Base-by-base conservation (phyloP, 140 eudicot species). In the Cichorium intybus region DNA sequence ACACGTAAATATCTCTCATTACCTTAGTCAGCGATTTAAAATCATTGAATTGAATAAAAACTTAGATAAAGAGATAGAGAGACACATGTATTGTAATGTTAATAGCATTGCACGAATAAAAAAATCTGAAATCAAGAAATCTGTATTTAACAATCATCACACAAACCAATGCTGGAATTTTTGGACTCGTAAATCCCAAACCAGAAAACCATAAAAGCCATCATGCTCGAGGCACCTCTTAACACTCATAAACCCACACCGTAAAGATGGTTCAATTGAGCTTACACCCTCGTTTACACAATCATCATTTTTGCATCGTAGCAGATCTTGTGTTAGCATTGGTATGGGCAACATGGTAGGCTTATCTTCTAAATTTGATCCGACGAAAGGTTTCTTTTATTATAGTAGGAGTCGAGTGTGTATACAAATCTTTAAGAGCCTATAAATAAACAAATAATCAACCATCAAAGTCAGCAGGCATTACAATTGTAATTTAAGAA, bases 21-120 rank as follows among this genome's bases (percentile, higher is more conserved):
- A n/a, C n/a, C n/a, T n/a, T n/a, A n/a, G n/a, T n/a, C n/a, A n/a
- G n/a, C n/a, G n/a, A n/a, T n/a, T n/a, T n/a, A n/a, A n/a, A n/a
- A n/a, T n/a, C n/a, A n/a, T 54, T 14, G 15, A 39, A 68, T 62
- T 24, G 22, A 61, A 64, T 39, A 41, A 26, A 50, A 51, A 50
- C 6, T 4, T 43, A 31, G 53, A 62, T 35, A 69, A 9, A 23
- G 45, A 55, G 61, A 57, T 59, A 43, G 24, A 15, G 35, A 24
- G 71, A 54, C 77, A 45, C 63, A 76, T 77, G 34, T 53, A 76
- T 62, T 76, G 81, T 63, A 76, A 69, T 2, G 98, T 87, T 62
- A 96, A 87, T 24, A 91, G 71, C 70, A 91, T 79, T 18, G 98
- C 95, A 27, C 98, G 96, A n/a, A 39, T 10, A 11, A 3, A 39